Conservation (phyloP, 495 filamentous ascomycete genomes). For the Aspergillus bridgeri region DNA sequence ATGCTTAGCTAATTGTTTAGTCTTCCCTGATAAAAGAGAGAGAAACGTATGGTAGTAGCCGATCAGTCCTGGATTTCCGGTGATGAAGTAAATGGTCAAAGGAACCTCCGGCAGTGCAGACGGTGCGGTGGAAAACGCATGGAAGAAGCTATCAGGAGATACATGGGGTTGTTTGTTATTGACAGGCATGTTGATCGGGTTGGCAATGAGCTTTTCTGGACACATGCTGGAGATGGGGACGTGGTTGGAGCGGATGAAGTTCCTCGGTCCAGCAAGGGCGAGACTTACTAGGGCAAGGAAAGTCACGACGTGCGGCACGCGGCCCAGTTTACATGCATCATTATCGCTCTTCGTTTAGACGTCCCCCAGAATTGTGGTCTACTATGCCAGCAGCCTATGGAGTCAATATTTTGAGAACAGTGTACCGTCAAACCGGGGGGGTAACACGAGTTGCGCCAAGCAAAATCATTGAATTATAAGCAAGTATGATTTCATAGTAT, state of each 20-base stretch:
- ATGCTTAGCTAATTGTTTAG: background rate
- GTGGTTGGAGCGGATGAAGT: background rate
- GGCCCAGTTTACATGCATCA: too few relatives aligned
- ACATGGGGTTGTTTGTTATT: conserved; percentile 22
- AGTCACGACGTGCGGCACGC: background rate
- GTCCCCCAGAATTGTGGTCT: background rate
- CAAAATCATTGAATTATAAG: conserved; percentile 5
- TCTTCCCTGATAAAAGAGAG: conserved; percentile 39
- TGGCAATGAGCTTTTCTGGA: too few relatives aligned
- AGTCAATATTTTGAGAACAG: background rate
- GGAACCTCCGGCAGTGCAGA: conserved; percentile 9
- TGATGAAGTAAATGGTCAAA: conserved; percentile 61
- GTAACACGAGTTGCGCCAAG: background rate
- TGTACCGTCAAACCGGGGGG: too few relatives aligned
- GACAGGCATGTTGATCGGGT: conserved; percentile 1
- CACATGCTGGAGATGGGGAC: background rate
- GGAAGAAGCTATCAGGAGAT: conserved; percentile 32
- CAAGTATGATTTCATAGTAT: conserved; percentile 6
- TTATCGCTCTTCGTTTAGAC: background rate
- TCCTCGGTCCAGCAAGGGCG: background rate
- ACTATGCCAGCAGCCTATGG: background rate
- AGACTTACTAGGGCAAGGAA: background rate
- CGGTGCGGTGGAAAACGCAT: conserved; percentile 17
- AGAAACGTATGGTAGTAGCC: conserved; percentile 76
- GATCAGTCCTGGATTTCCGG: conserved; percentile 86